Evolutionary conservation across 1,284 basidiomycete species (phyloP).

Genomic region (Trichosporon ovoides): DNA sequence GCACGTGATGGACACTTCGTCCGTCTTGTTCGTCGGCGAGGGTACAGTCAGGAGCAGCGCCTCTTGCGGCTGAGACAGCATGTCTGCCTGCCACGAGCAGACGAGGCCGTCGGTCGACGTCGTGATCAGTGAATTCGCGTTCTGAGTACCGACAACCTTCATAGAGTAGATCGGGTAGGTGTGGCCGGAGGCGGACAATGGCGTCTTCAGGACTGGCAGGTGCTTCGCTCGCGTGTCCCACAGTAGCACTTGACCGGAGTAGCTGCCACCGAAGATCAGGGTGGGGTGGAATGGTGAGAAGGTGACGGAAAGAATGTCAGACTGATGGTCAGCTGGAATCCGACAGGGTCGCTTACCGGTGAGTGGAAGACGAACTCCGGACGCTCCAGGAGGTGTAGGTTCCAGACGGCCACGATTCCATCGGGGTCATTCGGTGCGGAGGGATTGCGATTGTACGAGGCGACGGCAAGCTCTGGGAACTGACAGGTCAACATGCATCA

Average conservation of each 20-base stretch:
- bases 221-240: slow-evolving; percentile 99
- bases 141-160: slow-evolving; percentile 95
- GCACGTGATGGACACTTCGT: slow-evolving; percentile 88
- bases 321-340: slow-evolving; percentile 53
- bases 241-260: slow-evolving; percentile 93
- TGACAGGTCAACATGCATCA: slow-evolving; percentile 41
- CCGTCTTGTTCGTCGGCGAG: slow-evolving; percentile 76
- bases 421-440: slow-evolving; percentile 87
- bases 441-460: slow-evolving; percentile 94
- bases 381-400: slow-evolving; percentile 84
- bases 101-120: slow-evolving; percentile 94
- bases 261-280: slow-evolving; percentile 93
- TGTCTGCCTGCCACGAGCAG: slow-evolving; percentile 96
- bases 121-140: slow-evolving; percentile 93
- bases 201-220: slow-evolving; percentile 91
- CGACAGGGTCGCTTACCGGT: slow-evolving; percentile 57
- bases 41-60: slow-evolving; percentile 78
- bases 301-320: slow-evolving; percentile 89
- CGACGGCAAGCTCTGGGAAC: slow-evolving; percentile 92
- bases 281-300: slow-evolving; percentile 98
- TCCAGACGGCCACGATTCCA: slow-evolving; percentile 96
- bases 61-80: slow-evolving; percentile 98
- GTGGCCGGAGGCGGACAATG: slow-evolving; percentile 87
- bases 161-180: slow-evolving; percentile 98
- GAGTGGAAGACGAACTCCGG: slow-evolving; percentile 98